Evolutionary conservation across 495 filamentous ascomycete genomes (phyloP).

Genomic region (Penicillium parvum): DNA sequence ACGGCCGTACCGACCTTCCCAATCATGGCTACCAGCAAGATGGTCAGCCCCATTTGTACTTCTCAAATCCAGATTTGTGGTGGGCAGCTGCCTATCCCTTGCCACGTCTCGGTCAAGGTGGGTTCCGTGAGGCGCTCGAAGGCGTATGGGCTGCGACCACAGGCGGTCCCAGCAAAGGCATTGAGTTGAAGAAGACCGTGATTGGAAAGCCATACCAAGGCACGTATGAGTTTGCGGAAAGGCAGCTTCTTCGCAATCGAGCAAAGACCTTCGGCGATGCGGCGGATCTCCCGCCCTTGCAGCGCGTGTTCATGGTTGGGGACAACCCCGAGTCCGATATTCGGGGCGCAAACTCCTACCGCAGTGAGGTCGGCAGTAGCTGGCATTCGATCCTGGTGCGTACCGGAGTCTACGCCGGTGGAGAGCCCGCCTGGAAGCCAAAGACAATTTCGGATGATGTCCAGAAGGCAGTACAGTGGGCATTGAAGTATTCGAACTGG

Average conservation of each 20-base stretch:
- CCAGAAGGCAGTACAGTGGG: constrained; percentile 61
- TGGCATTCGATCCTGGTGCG: constrained; percentile 81
- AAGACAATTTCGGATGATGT: constrained; percentile 64
- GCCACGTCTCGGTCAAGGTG: constrained; percentile 91
- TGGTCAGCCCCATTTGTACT: constrained; percentile 75
- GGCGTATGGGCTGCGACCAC: constrained; percentile 75
- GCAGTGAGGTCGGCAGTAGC: constrained; percentile 57
- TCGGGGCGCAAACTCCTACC: constrained; percentile 75
- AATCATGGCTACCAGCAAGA: constrained; percentile 73
- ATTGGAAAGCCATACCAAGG: constrained; percentile 77
- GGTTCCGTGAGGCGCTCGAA: constrained; percentile 74
- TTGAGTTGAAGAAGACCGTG: constrained; percentile 58
- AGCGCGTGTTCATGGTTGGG: constrained; percentile 90
- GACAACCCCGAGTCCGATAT: constrained; percentile 96
- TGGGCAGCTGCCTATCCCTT: constrained; percentile 81
- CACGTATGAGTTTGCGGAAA: constrained; percentile 84
- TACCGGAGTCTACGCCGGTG: constrained; percentile 73
- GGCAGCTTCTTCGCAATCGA: constrained; percentile 59
- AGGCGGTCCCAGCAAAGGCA: constrained; percentile 48
- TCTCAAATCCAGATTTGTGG: constrained; percentile 83
- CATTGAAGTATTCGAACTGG: constrained; percentile 48
- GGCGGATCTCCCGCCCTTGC: constrained; percentile 40
- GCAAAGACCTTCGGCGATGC: constrained; percentile 34
- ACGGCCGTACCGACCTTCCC: constrained; percentile 51
- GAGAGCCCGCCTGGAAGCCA: constrained; percentile 53